Evolutionary conservation across 805 yeast species (phyloP), one percentile per base, ranked within the genome.

Genomic region (Ogataea paradorogensis): DNA sequence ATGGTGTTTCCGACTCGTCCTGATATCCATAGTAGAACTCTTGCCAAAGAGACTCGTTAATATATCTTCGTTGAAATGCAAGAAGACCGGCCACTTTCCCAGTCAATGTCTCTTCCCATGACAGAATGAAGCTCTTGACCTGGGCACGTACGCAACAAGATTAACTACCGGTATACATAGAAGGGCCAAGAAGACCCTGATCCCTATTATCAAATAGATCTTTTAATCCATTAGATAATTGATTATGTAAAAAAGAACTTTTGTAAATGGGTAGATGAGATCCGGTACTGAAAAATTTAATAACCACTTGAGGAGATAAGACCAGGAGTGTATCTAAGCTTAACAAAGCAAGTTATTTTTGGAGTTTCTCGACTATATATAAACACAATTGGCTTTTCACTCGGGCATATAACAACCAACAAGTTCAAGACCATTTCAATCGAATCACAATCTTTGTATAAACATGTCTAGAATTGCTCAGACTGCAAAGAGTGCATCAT

Each of bases 401-500:
- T 14, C 14, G 18, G 25, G 5, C 10, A 9, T 14, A 36, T n/a
- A 5, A 15, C 33, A 13, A 14, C 7, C 13, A 8, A 27, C 11
- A 15, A 7, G 8, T 18, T 18, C 21, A 7, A 35, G 21, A 15
- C 10, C 33, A 9, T 13, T n/a, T 30, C 15, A 23, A 13, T n/a
- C 23, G 6, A 26, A 8, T 11, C n/a, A 7, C 5, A 14, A 15
- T 26, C 29, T 5, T 18, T n/a, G n/a, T 20, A 28, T 16, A 33
- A 28, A 25, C 18, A 39, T 39, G 42, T 39, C 42, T 15, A 33
- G 35, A 39, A 39, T 39, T 39, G 38, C 42, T 9, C 30, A 39
- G 23, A 43, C 50, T 15, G 45, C 42, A 29, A 39, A 32, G 36
- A 36, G 40, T 32, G 55, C 51, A 23, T 47, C 53, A 9, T 33